These are phyloP conservation scores for Psophocarpus tetragonolobus DNA, from an alignment of 306 rosid species.

Conservation along the genomic window DNA sequence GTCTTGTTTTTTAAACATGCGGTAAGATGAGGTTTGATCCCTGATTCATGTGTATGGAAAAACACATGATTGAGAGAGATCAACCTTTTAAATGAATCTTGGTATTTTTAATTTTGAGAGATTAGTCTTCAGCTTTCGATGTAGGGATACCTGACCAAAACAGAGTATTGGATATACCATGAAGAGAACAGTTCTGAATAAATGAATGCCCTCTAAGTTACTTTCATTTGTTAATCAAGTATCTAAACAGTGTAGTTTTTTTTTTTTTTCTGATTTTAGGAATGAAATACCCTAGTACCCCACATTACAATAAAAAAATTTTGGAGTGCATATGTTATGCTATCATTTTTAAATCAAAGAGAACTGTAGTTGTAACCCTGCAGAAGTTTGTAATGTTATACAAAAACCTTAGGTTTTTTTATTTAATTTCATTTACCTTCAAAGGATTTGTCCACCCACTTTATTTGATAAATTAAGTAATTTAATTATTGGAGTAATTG, in stretches of 20 bases:
- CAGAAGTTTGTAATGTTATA: background rate
- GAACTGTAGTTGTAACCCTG: background rate
- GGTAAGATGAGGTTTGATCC: too few species aligned
- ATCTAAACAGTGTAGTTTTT: background rate
- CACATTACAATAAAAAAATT: background rate
- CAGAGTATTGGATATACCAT: constrained; percentile 17
- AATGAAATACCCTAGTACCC: background rate
- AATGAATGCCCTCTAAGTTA: background rate
- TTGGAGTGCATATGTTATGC: background rate
- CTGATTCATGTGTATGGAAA: too few species aligned
- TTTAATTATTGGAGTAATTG: background rate
- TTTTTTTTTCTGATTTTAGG: background rate
- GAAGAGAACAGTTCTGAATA: constrained; percentile 13
- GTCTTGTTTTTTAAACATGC: too few species aligned
- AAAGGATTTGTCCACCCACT: background rate
- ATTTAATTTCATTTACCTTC: too few species aligned
- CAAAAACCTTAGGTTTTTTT: background rate
- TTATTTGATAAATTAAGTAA: background rate
- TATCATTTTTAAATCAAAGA: background rate
- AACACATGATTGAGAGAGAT: too few species aligned
- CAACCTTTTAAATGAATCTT: too few species aligned
- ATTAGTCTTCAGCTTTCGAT: too few species aligned
- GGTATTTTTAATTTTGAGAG: too few species aligned
- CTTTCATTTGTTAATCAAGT: background rate
- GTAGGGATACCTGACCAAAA: too few species aligned